Percentiles rank a stretch among this genome's conserved stretches.
These are phyloP conservation scores for Fomitopsis betulina DNA, from an alignment of 1,284 basidiomycete genomes.

Conservation along the genomic window DNA sequence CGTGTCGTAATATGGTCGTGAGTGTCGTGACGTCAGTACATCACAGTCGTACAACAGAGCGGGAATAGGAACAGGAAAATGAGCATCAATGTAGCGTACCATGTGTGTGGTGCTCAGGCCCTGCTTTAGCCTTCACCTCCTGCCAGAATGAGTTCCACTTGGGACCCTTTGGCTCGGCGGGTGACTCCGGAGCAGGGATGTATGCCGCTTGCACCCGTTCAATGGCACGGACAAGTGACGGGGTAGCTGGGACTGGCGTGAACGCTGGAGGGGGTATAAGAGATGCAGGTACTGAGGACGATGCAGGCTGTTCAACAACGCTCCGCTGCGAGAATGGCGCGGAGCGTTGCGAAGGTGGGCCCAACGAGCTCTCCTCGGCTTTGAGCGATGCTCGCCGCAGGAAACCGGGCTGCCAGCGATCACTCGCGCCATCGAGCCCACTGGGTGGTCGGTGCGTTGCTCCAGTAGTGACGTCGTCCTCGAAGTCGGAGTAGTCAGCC, in stretches of 20 bases:
- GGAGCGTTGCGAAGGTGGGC: neutral
- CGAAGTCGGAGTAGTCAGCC: slow-evolving; percentile 36
- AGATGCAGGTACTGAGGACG: neutral
- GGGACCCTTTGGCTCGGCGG: slow-evolving; percentile 7
- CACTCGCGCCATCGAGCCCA: slow-evolving; percentile 15
- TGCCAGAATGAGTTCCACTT: slow-evolving; percentile 44
- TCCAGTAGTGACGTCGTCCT: slow-evolving; percentile 26
- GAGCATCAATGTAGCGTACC: neutral
- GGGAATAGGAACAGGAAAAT: neutral
- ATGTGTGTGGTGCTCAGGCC: slow-evolving; percentile 7
- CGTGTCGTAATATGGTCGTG: neutral
- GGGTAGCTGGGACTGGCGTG: slow-evolving; percentile 51
- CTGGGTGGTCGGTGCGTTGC: neutral
- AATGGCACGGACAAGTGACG: slow-evolving; percentile 55
- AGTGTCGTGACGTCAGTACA: neutral
- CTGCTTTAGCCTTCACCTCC: slow-evolving; percentile 28
- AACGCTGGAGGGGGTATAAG: slow-evolving; percentile 13
- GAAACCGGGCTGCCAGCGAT: slow-evolving; percentile 30
- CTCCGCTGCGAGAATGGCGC: neutral
- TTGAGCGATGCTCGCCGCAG: slow-evolving; percentile 17
- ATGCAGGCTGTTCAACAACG: neutral
- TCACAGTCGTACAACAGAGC: neutral
- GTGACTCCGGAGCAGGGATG: slow-evolving; percentile 11
- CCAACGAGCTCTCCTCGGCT: neutral
- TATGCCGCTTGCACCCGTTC: slow-evolving; percentile 51